Base-by-base conservation (phyloP, 2,329 filamentous ascomycete genomes). In the Cryphonectria nitschkei region DNA sequence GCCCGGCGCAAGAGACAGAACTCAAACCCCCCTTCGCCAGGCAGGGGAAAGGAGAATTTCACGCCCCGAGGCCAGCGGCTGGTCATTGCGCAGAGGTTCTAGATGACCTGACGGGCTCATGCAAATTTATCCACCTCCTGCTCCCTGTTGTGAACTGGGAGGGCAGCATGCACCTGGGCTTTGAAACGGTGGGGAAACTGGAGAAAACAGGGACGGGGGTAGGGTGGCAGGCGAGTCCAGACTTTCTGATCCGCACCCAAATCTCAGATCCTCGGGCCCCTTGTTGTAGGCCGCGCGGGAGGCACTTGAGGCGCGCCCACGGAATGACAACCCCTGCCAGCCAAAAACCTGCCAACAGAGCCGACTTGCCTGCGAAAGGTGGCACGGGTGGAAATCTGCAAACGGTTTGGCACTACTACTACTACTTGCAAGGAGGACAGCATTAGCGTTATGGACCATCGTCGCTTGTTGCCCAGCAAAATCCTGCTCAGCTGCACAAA, bases 131-230 rank as follows among this genome's bases (percentile, higher is more conserved):
- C n/a, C 22, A 46, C 43, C 22, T 39, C 58, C 52, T 68, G 56
- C 34, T 62, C 56, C 68, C 70, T 62, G 56, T 63, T 56, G 62
- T 58, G 62, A 60, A 22, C 46, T 19, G 16, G 34, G 46, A 50
- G 22, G 46, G 43, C 43, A 19, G 46, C 46, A 50, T 5, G 5
- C 13, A 58, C 54, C 29, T 32, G 54, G 6, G 5, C 26, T 58
- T 16, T 70, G 65, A 72, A 70, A 72, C 68, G 70, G 70, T 72
- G 68, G 68, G 68, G 70, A 66, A 70, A 41, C 65, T 69, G 70
- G 68, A 72, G 70, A 61, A 62, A 19, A 19, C 58, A 56, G 50
- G 66, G 60, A 29, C 39, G 62, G 50, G 60, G 34, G 34, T 3
- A 34, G 34, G 37, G 43, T 39, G 43, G 37, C 56, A 39, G 46